Evolutionary conservation across 2,329 filamentous ascomycete genomes (phyloP), one percentile per base, ranked within the genome.

Genomic region (Alternaria brassicicola): DNA sequence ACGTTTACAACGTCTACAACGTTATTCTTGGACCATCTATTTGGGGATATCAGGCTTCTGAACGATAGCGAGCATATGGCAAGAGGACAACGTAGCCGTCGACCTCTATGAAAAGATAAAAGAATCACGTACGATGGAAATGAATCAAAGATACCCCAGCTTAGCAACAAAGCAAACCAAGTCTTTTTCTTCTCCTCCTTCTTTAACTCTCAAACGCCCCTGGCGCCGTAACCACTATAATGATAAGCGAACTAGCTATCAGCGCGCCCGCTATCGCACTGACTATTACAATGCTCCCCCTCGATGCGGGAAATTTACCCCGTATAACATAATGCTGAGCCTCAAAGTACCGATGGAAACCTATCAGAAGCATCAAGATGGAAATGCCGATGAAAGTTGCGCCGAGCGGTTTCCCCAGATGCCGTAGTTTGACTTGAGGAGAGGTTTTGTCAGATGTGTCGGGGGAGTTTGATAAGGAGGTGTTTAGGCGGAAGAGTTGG

Each of bases 401-500:
- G 38, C 91, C 91, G 6, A 77, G 72, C 10, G 74, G 74, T 46
- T 77, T 76, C 23, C 74, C 73, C 7, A 76, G 60, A 61, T 72
- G 62, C 47, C 68, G 60, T 50, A 77, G 61, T 17, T 62, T 55
- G 25, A 62, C 47, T 28, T 67, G 57, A n/a, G 71, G 62, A 19
- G 55, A 52, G 3, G 42, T 19, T 0, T 46, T 10, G 26, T 52
- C 28, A 6, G 10, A 38, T 15, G 38, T 8, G 2, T 49, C 26
- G 23, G 59, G 39, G 4, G 38, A 52, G 17, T 43, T 54, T 10
- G 65, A 52, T 38, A 90, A 79, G 8, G 86, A 84, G 0, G 88
- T 90, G 79, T 93, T 93, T 56, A 95, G 86, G 25, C 91, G 89
- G 79, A 95, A 94, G 46, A 95, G 86, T 75, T 95, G 91, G 1